Conservation (phyloP, 108 stramenopile species). For the Ochromonas danica region DNA sequence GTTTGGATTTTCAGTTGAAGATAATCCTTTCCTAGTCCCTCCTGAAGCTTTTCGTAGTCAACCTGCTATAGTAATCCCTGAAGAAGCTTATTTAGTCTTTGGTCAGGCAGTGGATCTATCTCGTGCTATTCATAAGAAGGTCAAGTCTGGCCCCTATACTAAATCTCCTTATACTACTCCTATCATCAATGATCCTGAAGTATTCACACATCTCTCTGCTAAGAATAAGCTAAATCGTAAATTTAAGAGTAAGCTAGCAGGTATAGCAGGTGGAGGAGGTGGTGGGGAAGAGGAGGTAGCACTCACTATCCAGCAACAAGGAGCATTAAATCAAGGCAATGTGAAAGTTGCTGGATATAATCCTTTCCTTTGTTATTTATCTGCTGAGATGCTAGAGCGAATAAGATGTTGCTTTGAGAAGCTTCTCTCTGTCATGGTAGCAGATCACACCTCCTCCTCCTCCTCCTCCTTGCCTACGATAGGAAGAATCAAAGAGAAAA, state of each 20-base stretch:
- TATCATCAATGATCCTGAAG: slow-evolving; percentile 25
- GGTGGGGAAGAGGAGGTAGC: slow-evolving; percentile 3
- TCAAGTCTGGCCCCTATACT: background rate
- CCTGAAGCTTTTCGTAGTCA: background rate
- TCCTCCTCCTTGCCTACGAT: too few relatives aligned
- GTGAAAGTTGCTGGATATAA: too few relatives aligned
- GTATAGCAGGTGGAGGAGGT: background rate
- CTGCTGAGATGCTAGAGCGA: too few relatives aligned
- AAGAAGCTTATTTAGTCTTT: background rate
- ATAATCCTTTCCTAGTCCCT: slow-evolving; percentile 29
- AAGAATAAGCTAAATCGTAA: slow-evolving; percentile 1
- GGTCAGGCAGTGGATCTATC: background rate
- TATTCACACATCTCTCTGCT: slow-evolving; percentile 1
- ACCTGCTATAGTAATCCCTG: background rate
- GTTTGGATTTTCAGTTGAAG: slow-evolving; percentile 21
- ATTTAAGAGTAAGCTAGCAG: background rate
- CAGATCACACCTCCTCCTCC: too few relatives aligned
- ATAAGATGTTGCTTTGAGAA: background rate
- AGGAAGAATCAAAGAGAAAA: too few relatives aligned
- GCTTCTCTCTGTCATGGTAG: too few relatives aligned
- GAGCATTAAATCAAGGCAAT: too few relatives aligned
- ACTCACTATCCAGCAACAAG: too few relatives aligned
- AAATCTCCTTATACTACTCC: slow-evolving; percentile 31
- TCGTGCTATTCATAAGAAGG: background rate
- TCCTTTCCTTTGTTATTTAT: too few relatives aligned